Base-by-base conservation (phyloP, 2,329 filamentous ascomycete genomes). In the Fusarium subtropicale region DNA sequence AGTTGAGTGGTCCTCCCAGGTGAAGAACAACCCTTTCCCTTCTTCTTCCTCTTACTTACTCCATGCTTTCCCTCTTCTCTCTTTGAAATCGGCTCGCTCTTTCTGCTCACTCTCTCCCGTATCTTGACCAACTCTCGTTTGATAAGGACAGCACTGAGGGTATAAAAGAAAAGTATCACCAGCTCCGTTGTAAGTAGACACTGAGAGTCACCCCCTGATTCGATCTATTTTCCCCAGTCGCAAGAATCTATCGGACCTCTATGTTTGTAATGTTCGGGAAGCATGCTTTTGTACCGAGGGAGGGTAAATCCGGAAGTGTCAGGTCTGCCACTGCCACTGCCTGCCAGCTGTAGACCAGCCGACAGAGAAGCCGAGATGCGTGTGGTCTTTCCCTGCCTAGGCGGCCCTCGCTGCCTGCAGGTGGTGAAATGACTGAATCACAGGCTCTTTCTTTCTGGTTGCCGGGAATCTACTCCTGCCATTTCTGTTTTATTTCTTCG, bases 361-460 rank as follows among this genome's bases (percentile, higher is more conserved):
- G 51, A 38, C 50, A 62, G 55, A 60, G 41, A 66, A 57, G 47
- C 41, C 36, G 22, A 45, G 11, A 34, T 16, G 22, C 13, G 11
- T 50, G 38, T 22, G 20, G 26, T 34, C 51, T 41, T 33, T 53
- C 50, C 34, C 31, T 60, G 22, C 22, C n/a, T 22, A 26, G 41
- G 20, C 12, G n/a, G 54, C 55, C 55, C 50, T 53, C 41, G 20
- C 47, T 42, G 44, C 34, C 22, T 39, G 15, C 9, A 41, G 11
- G 20, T 36, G 36, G 22, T 62, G 63, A 71, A 66, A 36, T 67
- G 66, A 74, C 64, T 73, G 68, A 74, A 69, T 73, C 72, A 73
- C 60, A 56, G 58, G n/a, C 44, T 39, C 30, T 41, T 56, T 31
- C 55, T 47, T 45, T 46, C 50, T 56, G 55, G 13, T 45, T 34